Evolutionary conservation across 768 basidiomycete species (phyloP).

Genomic region (Mycena sanguinolenta): DNA sequence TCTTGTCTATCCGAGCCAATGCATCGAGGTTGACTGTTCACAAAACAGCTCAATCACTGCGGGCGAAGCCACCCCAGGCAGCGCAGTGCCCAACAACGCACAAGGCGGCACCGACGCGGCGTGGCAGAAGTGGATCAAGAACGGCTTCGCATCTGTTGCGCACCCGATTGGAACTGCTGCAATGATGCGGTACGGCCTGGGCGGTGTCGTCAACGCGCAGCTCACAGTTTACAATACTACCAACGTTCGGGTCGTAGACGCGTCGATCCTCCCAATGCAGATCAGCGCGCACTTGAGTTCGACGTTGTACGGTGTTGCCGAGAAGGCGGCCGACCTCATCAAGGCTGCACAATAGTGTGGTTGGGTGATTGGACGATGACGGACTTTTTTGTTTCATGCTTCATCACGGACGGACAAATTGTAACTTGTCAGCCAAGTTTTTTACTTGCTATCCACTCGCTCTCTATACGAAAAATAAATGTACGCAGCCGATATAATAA

Average conservation of each 20-base stretch:
- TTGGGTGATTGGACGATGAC: neutral
- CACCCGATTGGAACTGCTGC: slow-evolving; percentile 65
- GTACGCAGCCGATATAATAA: slow-evolving; percentile 2
- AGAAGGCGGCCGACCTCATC: slow-evolving; percentile 67
- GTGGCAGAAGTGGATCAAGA: slow-evolving; percentile 62
- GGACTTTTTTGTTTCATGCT: slow-evolving; percentile 1
- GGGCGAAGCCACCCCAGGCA: slow-evolving; percentile 60
- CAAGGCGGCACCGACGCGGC: slow-evolving; percentile 58
- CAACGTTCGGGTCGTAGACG: slow-evolving; percentile 67
- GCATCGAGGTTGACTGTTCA: neutral
- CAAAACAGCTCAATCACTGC: slow-evolving; percentile 50
- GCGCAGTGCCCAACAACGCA: slow-evolving; percentile 56
- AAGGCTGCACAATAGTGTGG: slow-evolving; percentile 50
- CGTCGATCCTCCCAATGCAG: slow-evolving; percentile 62
- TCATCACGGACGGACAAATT: neutral
- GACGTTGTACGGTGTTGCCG: slow-evolving; percentile 67
- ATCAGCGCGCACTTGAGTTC: slow-evolving; percentile 61
- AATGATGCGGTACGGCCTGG: slow-evolving; percentile 55
- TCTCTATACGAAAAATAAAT: neutral
- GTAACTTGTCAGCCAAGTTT: slow-evolving; percentile 2
- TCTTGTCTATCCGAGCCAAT: neutral
- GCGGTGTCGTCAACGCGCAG: slow-evolving; percentile 62
- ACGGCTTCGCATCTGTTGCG: slow-evolving; percentile 58
- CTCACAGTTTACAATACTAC: slow-evolving; percentile 61
- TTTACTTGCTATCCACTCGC: slow-evolving; percentile 17